phyloP scores from a whole-genome alignment of 2,329 filamentous ascomycete genomes.

The Epichloe uncinata region DNA sequence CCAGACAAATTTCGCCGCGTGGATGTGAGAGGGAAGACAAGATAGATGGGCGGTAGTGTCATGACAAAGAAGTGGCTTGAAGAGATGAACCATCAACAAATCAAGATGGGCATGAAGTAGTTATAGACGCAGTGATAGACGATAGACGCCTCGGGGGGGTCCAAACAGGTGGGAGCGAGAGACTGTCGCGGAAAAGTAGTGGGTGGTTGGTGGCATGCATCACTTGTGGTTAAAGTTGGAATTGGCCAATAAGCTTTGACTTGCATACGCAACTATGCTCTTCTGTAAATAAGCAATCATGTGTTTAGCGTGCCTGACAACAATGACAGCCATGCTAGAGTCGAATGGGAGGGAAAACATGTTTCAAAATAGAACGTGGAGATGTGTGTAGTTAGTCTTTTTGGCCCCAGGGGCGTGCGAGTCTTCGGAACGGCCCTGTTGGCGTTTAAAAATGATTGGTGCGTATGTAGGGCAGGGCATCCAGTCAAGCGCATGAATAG shows the following conservation, averaged over 20 bases:
- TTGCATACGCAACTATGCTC: too few species aligned
- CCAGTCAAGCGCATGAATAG: background rate
- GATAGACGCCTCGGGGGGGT: background rate
- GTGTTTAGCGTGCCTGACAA: background rate
- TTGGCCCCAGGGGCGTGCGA: conserved; percentile 1
- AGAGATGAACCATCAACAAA: conserved; percentile 7
- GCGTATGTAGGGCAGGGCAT: background rate
- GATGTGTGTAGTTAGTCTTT: background rate
- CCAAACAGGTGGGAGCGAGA: background rate
- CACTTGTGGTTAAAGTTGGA: conserved; percentile 1
- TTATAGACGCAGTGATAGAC: background rate
- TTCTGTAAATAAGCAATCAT: too few species aligned
- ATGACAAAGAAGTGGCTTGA: background rate
- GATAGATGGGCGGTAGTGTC: too few species aligned
- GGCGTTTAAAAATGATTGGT: background rate
- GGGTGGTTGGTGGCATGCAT: background rate
- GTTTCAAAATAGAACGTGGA: conserved; percentile 6
- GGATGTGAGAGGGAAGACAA: background rate
- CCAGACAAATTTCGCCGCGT: background rate
- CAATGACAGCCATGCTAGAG: background rate
- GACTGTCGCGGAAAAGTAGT: background rate
- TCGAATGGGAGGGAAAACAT: background rate
- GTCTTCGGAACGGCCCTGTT: background rate
- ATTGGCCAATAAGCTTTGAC: background rate
- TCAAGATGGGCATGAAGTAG: conserved; percentile 4